Evolutionary conservation across 257 asterid species (phyloP), one percentile per base, ranked within the genome.

Genomic region (Fraxinus pennsylvanica): DNA sequence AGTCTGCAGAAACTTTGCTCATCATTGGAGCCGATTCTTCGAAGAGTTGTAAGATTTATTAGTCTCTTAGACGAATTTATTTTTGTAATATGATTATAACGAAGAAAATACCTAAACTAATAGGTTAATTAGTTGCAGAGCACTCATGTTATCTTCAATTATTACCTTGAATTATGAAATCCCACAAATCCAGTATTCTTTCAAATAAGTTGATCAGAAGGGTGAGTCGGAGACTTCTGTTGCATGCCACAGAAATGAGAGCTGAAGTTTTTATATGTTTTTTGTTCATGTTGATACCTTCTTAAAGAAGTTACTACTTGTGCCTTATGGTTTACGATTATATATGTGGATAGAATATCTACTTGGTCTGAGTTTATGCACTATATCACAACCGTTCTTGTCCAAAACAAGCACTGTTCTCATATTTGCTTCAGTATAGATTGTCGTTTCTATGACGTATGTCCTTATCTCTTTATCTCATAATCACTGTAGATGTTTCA

Each of bases 1-100:
- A 90, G 97, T 85, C 89, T 94, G 81, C 98, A 94, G 83, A 94
- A 94, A 82, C 96, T 94, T 52, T 94, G 98, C 88, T 94, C 98
- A 65, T 92, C 98, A 10, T 79, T 94, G 89, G 98, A 94, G 84
- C 97, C 98, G 41, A 87, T 94, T 87, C 96, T 94, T 67, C 97
- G 98, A 36, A 92, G 94, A 92, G 98, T 94, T 80, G 98, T 94
- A 92, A 94, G 97, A 83, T 80, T 73, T 19, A 57, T 30, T 52
- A 74, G 65, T 79, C 78, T 75, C 54, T 52, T 17, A 61, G 47
- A 41, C 35, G 33, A 68, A 74, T 69, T 47, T 39, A 9, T 67
- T 45, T 71, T 47, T 79, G n/a, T 68, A 75, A 72, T 38, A 45
- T 67, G 61, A 22, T 27, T 50, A 43, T 75, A 69, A 30, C 69